A percentile compares a stretch with the other conserved stretches of the same genome.
phyloP scores from a whole-genome alignment of 768 basidiomycete species.

The Boletus sensibilis region DNA sequence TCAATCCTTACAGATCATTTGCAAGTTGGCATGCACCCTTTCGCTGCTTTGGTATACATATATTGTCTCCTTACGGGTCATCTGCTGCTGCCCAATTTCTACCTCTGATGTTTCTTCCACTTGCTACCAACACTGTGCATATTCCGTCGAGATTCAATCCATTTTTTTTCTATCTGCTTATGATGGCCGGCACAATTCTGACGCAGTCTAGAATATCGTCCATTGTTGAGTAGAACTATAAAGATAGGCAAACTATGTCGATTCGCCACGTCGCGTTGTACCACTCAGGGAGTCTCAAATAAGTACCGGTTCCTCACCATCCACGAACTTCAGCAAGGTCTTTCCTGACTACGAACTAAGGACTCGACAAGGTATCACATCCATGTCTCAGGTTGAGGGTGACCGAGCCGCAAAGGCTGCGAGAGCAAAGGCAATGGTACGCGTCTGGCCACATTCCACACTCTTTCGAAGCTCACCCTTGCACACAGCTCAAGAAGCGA shows the following conservation, averaged over 20 bases:
- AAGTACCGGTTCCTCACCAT: conserved; percentile 2
- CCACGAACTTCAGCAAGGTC: conserved; percentile 1
- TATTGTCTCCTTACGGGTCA: conserved; percentile 35
- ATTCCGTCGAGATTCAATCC: conserved; percentile 40
- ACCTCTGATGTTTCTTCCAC: conserved; percentile 34
- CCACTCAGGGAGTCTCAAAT: neutral
- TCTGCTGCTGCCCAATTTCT: conserved; percentile 34
- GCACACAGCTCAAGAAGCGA: conserved; percentile 71
- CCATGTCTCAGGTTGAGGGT: conserved; percentile 51
- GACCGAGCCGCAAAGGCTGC: conserved; percentile 83
- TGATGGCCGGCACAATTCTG: neutral
- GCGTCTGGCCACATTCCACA: conserved; percentile 16
- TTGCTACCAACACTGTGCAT: conserved; percentile 47
- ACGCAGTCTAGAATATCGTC: neutral
- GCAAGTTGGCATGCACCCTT: conserved; percentile 36
- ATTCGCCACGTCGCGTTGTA: conserved; percentile 8
- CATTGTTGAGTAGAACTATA: conserved; percentile 4
- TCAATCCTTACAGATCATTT: conserved; percentile 57
- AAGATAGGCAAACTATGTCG: neutral
- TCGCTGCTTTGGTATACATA: conserved; percentile 38
- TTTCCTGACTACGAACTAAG: conserved; percentile 5
- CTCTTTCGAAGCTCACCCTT: conserved; percentile 1
- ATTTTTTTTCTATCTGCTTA: conserved; percentile 20
- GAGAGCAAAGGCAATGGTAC: conserved; percentile 79
- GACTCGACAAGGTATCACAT: conserved; percentile 4